Percentiles rank a stretch among this genome's conserved stretches.
Evolutionary conservation across 441 rosid species (phyloP).

Genomic region (Geranium incanum): DNA sequence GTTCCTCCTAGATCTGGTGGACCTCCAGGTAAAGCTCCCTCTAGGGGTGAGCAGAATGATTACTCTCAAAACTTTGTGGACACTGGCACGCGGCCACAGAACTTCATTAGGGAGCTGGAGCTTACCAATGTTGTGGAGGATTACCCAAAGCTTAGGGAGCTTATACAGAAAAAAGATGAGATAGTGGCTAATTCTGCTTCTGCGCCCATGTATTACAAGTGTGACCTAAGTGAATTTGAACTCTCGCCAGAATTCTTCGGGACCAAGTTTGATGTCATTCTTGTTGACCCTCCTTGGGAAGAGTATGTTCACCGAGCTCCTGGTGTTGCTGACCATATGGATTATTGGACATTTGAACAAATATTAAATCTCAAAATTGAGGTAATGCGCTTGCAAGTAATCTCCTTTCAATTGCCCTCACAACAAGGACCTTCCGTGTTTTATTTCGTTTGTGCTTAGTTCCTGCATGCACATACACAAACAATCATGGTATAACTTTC

Average conservation of each 20-base stretch:
- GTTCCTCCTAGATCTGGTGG: slow-evolving; percentile 74
- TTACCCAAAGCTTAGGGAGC: slow-evolving; percentile 97
- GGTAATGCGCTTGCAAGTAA: slow-evolving; percentile 37
- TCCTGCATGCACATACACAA: slow-evolving; percentile 1
- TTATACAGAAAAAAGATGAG: slow-evolving; percentile 98
- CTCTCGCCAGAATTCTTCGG: slow-evolving; percentile 87
- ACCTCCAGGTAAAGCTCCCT: slow-evolving; percentile 85
- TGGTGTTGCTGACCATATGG: slow-evolving; percentile 95
- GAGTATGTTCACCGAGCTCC: slow-evolving; percentile 99
- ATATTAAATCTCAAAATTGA: slow-evolving; percentile 88
- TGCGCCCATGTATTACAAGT: slow-evolving; percentile 84
- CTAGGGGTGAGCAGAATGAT: slow-evolving; percentile 98
- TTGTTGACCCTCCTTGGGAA: slow-evolving; percentile 98
- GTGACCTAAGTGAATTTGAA: slow-evolving; percentile 77
- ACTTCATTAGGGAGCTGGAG: slow-evolving; percentile 93
- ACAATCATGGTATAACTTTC: neutral
- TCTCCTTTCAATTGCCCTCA: slow-evolving; percentile 12
- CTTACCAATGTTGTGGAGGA: slow-evolving; percentile 96
- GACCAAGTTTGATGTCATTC: slow-evolving; percentile 94
- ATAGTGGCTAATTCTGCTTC: slow-evolving; percentile 85
- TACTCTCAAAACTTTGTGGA: slow-evolving; percentile 99
- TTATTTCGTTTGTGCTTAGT: neutral
- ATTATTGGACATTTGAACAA: slow-evolving; percentile 95
- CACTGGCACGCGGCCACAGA: slow-evolving; percentile 99
- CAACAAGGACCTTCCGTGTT: neutral